Evolutionary conservation across 202 grass and related monocot genomes (phyloP), one percentile per base, ranked within the genome.

Genomic region (Setaria viridis): DNA sequence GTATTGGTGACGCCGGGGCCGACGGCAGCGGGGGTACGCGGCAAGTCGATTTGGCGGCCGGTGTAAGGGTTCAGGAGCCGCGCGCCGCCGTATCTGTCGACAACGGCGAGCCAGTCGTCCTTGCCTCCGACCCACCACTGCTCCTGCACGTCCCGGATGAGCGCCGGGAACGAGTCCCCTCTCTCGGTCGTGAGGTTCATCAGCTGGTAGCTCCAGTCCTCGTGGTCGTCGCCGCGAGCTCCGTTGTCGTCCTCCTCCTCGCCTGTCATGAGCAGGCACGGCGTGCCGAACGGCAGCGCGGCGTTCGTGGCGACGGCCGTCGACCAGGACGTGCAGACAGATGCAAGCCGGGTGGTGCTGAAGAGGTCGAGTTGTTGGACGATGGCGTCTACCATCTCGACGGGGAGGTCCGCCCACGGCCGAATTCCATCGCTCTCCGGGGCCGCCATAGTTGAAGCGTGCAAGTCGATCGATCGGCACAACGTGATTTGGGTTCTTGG

Each of bases 121-220:
- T 73, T 82, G 42, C 4, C 55, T 0, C 80, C 42, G 17, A 82
- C 42, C 67, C 80, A 82, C 53, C 29, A 35, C 30, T 6, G 42
- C 5, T 6, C 0, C 2, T 1, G 3, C 15, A 46, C 1, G 14
- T 9, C 15, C 1, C 13, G 1, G 37, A 72, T 34, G 53, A 47
- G 6, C 5, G 67, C 54, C 0, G 9, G 16, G 15, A 82, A 10
- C 11, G 46, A 25, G 47, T 19, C 13, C 0, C 8, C 70, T 3
- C 4, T 11, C 47, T 9, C 29, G 4, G 6, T 3, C 15, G 15
- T 33, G 29, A 46, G 35, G 13, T 81, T 53, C 4, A 7, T 0
- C 12, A 70, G n/a, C 20, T 30, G 1, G 34, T 43, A 56, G 0
- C 6, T 56, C 7, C 64, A 43, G 2, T 67, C 62, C 0, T 15